Conservation (phyloP, 2,329 filamentous ascomycete genomes). For the Colletotrichum sp. region DNA sequence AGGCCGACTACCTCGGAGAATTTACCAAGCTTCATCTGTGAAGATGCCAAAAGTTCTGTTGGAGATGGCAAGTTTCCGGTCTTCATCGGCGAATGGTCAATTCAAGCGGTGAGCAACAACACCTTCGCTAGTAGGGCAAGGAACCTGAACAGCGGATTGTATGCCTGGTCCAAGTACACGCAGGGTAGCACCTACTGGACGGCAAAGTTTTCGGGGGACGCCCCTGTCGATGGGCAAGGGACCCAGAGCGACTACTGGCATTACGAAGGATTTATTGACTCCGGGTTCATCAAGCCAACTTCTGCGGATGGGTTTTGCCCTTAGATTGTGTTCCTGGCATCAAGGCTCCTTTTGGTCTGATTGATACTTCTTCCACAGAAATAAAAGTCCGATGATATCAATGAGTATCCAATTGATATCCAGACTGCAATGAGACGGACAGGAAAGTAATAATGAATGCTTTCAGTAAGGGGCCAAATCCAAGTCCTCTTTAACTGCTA, state of each 20-base stretch:
- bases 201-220: background rate
- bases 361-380: background rate
- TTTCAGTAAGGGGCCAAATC: background rate
- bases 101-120: background rate
- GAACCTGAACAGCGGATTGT: background rate
- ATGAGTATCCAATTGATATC: background rate
- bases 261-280: background rate
- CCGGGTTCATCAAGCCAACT: background rate
- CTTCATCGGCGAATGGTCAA: background rate
- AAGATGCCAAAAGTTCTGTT: background rate
- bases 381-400: background rate
- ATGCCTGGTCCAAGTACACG: background rate
- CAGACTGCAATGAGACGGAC: background rate
- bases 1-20: background rate
- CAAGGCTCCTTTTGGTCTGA: background rate
- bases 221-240: background rate
- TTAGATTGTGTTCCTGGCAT: background rate
- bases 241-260: constrained; percentile 1
- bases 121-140: background rate
- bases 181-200: background rate
- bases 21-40: background rate
- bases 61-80: background rate
- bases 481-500: background rate
- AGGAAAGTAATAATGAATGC: background rate
- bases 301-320: background rate